Conservation (phyloP, 2,329 filamentous ascomycete genomes). For the Fusarium albidum region DNA sequence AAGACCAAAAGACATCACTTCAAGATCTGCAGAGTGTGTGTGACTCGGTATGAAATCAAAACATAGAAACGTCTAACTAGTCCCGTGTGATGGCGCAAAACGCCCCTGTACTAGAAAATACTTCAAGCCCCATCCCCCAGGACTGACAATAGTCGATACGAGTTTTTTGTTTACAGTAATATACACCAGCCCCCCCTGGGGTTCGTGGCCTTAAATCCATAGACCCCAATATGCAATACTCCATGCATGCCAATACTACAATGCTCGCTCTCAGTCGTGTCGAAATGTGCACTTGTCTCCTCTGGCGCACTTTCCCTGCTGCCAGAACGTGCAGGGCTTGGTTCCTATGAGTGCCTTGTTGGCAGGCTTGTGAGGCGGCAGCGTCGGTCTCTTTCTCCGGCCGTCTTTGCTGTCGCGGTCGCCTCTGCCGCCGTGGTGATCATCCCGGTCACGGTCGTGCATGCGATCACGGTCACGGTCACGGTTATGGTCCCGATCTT, state of each 20-base stretch:
- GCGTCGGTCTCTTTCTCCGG: slow-evolving; percentile 51
- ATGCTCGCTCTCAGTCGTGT: slow-evolving; percentile 58
- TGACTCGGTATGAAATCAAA: not conserved
- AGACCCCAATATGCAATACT: slow-evolving; percentile 8
- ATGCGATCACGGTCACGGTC: slow-evolving; percentile 40
- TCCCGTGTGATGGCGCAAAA: slow-evolving; percentile 9
- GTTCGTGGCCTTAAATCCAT: slow-evolving; percentile 12
- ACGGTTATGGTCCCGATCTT: slow-evolving; percentile 44
- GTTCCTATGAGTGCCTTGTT: slow-evolving; percentile 70
- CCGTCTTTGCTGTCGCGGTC: slow-evolving; percentile 47
- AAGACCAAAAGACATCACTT: not conserved
- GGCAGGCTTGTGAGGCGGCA: slow-evolving; percentile 52
- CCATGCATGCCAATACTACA: slow-evolving; percentile 6
- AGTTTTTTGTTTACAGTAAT: slow-evolving; percentile 38
- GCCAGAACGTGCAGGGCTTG: slow-evolving; percentile 74
- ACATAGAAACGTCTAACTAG: slow-evolving; percentile 16
- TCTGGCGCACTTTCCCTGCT: slow-evolving; percentile 75
- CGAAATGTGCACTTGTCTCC: slow-evolving; percentile 79
- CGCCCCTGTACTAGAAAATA: slow-evolving; percentile 10
- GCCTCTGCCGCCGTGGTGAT: slow-evolving; percentile 43
- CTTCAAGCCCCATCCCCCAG: not conserved
- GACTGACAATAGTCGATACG: slow-evolving; percentile 11
- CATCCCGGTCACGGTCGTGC: slow-evolving; percentile 46
- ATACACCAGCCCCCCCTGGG: slow-evolving; percentile 32
- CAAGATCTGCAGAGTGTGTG: no score